Conservation (phyloP, 768 basidiomycete genomes). For the Suillus sp. region DNA sequence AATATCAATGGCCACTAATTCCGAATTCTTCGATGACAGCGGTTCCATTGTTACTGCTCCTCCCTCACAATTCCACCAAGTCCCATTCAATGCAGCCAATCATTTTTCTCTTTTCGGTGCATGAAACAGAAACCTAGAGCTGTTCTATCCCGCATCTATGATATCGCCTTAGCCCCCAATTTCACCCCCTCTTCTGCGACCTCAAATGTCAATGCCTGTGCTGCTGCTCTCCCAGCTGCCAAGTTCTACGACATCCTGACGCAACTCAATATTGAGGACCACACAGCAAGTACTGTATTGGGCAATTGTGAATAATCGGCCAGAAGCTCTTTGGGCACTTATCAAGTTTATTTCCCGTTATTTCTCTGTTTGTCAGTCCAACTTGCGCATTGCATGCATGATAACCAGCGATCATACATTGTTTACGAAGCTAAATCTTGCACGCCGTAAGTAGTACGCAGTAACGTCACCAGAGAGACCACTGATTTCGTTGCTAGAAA, state of each 20-base stretch:
- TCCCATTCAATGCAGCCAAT: background rate
- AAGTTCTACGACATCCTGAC: background rate
- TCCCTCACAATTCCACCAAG: background rate
- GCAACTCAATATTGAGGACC: background rate
- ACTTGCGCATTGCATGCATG: background rate
- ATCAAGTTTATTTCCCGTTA: background rate
- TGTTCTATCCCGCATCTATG: background rate
- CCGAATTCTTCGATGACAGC: background rate
- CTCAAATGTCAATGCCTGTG: background rate
- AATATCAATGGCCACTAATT: background rate
- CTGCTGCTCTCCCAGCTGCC: background rate
- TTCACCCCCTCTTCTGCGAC: background rate
- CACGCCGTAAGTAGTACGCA: background rate
- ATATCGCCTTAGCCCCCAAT: background rate
- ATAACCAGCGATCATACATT: background rate
- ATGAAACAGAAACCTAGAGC: background rate
- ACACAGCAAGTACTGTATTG: conserved; percentile 3
- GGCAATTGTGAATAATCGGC: background rate
- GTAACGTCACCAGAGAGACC: background rate
- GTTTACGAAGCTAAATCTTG: background rate
- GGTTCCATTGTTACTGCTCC: background rate
- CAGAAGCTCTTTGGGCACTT: background rate
- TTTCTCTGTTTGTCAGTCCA: background rate
- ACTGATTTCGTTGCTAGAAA: background rate
- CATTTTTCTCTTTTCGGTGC: background rate